phyloP scores from a whole-genome alignment of 352 stramenopile genomes.

The Pythium guiyangense region DNA sequence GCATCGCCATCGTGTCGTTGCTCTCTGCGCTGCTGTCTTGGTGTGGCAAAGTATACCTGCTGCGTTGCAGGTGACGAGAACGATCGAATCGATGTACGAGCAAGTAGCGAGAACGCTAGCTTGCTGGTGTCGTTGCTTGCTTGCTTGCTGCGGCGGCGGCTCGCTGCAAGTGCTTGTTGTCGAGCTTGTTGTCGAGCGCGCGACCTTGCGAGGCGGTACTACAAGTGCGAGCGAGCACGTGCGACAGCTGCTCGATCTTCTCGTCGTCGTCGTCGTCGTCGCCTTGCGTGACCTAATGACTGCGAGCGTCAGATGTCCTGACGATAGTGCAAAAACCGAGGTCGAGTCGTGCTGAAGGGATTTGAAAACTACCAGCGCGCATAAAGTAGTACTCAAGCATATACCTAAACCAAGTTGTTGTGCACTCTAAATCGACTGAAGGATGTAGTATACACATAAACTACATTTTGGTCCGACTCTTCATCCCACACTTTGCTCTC shows the following conservation, averaged over 20 bases:
- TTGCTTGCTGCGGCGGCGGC: neutral
- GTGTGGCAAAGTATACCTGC: constrained; percentile 1
- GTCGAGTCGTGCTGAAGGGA: neutral
- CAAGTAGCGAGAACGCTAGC: too few relatives aligned
- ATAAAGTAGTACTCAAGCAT: too few relatives aligned
- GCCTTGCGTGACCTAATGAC: neutral
- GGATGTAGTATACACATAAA: too few relatives aligned
- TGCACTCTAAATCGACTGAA: too few relatives aligned
- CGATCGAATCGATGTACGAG: neutral
- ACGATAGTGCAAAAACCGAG: neutral
- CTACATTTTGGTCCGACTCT: too few relatives aligned
- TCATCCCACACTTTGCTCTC: neutral
- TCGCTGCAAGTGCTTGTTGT: neutral
- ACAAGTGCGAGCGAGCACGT: too few relatives aligned
- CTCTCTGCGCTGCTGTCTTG: neutral
- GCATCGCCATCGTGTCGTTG: constrained; percentile 20
- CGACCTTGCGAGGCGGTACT: too few relatives aligned
- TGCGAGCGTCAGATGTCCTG: neutral
- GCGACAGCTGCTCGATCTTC: too few relatives aligned
- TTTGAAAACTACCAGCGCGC: too few relatives aligned
- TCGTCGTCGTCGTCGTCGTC: neutral
- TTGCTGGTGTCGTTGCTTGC: neutral
- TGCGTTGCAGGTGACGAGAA: constrained; percentile 1
- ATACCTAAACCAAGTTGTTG: too few relatives aligned
- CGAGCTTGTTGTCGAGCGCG: too few relatives aligned